Evolutionary conservation across 257 asterid species (phyloP), one percentile per base, ranked within the genome.

Genomic region (Handroanthus guayacan): DNA sequence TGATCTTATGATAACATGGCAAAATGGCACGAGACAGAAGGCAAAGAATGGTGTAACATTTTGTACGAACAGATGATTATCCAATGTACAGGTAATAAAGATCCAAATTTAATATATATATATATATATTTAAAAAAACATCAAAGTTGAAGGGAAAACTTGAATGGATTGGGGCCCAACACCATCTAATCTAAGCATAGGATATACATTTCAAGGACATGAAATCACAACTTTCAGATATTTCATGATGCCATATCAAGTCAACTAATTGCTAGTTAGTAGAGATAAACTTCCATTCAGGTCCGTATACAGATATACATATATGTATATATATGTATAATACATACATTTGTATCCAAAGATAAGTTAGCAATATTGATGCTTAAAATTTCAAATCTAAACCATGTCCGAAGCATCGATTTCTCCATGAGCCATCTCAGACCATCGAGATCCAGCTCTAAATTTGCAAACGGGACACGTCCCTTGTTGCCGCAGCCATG

Each of bases 401-500:
- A 89, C 91, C 89, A 82, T 82, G 67, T 87, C 86, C 0, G 86
- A 86, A 61, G 91, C 89, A 76, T 86, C 94, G 52, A 18, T 77
- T 71, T 84, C 93, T 74, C 86, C 87, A 50, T 77, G 87, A 76
- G 83, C 86, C 11, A 77, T 79, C 78, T 82, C 91, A 13, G 87
- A 84, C 97, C 96, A 89, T 44, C 85, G 84, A 1, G 97, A 86
- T 3, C 92, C 94, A 1, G 93, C 98, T 79, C 92, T 86, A 69
- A 84, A 95, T 88, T 95, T 91, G 89, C 99, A 95, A 62, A 95
- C 97, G 0, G 98, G 99, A 72, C 99, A 95, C 4, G 98, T 95
- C 69, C 99, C 99, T 82, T 94, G 97, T 85, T 93, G 99, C 71
- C 96, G 80, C 38, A 95, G 88, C 99, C 99, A 95, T 52, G 99